Evolutionary conservation across 371 early-diverging fungal species (phyloP), one percentile per base, ranked within the genome.

Genomic region (Rhizopus sp.): DNA sequence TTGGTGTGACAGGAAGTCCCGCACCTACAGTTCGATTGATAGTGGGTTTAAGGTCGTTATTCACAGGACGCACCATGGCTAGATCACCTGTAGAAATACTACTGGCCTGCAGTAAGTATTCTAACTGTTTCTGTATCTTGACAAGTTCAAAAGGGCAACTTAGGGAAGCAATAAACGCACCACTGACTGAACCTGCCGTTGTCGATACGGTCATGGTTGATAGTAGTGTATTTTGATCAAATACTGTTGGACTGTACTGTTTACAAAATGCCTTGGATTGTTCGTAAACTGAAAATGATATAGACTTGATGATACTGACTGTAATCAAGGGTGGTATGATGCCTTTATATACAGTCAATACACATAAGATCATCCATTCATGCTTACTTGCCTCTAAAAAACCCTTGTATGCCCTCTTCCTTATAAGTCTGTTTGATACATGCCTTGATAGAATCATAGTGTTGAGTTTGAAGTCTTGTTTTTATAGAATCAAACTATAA

Each of bases 91-190:
- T 72, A 9, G 80, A 72, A 42, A 79, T 72, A 63, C 80, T 79
- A 40, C 75, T 76, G 48, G 80, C 82, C 51, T 78, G 77, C 69
- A 91, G 60, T 39, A 91, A 58, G 33, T 75, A 75, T 37, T 92
- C 84, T 13, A 93, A 67, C 59, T 93, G 93, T 56, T 85, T 81
- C 65, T 91, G 92, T 17, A 93, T 83, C 64, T 93, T 93, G 53
- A 93, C 83, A 17, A 92, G 67, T 59, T 93, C 93, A 58, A 92
- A 71, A 7, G 93, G 93, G 59, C 89, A 88, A 54, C 87, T 86
- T 13, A 89, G 62, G 8, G 79, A 60, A 5, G 91, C 89, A 46
- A 89, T 84, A 35, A 87, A 75, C 3, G 86, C 81, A 8, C 91
- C 91, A 35, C 85, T 79, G 0, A 78, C 65, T 17, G 77, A 75